These are phyloP conservation scores for Aspergillus tamarii DNA, from an alignment of 2,329 filamentous ascomycete species.

Conservation along the genomic window DNA sequence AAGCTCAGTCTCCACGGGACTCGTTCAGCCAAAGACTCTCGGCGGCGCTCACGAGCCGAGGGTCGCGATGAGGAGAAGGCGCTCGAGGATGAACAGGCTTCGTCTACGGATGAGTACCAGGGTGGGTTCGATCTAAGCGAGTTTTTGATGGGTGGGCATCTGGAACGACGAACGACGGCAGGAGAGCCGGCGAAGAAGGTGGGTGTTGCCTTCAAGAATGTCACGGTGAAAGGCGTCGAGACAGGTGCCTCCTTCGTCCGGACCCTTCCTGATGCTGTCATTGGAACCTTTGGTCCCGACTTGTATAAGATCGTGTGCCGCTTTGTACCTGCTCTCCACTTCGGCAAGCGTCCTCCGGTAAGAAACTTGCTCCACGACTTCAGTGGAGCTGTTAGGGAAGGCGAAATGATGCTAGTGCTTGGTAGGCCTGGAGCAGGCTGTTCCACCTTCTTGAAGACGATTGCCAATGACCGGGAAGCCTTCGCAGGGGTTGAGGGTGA, in stretches of 20 bases:
- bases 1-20: slow-evolving; percentile 52
- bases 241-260: slow-evolving; percentile 69
- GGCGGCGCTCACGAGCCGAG: slow-evolving; percentile 29
- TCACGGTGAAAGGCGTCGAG: slow-evolving; percentile 73
- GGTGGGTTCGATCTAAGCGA: slow-evolving; percentile 67
- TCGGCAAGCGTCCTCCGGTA: slow-evolving; percentile 53
- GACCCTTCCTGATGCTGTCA: slow-evolving; percentile 72
- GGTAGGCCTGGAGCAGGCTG: slow-evolving; percentile 76
- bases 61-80: slow-evolving; percentile 48
- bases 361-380: slow-evolving; percentile 67
- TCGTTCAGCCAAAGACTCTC: slow-evolving; percentile 32
- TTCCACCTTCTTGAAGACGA: slow-evolving; percentile 74
- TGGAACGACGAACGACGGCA: slow-evolving; percentile 69
- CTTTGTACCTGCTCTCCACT: slow-evolving; percentile 56
- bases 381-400: slow-evolving; percentile 66
- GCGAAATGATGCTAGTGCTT: slow-evolving; percentile 74
- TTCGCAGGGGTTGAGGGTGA: slow-evolving; percentile 71
- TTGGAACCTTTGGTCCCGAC: slow-evolving; percentile 81
- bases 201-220: slow-evolving; percentile 74
- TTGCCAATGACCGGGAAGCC: slow-evolving; percentile 69
- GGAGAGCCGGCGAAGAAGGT: slow-evolving; percentile 74
- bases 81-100: slow-evolving; percentile 44
- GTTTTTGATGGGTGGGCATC: slow-evolving; percentile 74
- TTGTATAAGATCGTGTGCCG: slow-evolving; percentile 66
- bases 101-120: slow-evolving; percentile 24